These are phyloP conservation scores for Bjerkandera adusta DNA, from an alignment of 1,284 basidiomycete species.

Conservation along the genomic window DNA sequence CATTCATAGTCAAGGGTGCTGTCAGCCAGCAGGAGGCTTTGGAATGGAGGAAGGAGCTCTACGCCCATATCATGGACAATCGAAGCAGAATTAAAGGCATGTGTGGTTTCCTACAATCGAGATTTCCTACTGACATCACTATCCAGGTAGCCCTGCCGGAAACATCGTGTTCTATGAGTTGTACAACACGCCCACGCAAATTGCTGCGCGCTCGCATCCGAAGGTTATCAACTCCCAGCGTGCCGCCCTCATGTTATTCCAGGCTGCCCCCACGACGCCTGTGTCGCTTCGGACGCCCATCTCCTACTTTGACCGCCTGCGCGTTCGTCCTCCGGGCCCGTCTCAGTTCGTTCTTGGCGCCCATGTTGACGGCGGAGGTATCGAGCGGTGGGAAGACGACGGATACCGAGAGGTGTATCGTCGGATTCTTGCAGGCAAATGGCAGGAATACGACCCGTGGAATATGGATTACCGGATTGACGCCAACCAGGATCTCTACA, in stretches of 20 bases:
- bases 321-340: constrained; percentile 75
- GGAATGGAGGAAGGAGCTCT: constrained; percentile 57
- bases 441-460: constrained; percentile 60
- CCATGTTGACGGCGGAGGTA: constrained; percentile 74
- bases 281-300: constrained; percentile 60
- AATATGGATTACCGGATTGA: constrained; percentile 48
- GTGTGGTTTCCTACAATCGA: constrained; percentile 2
- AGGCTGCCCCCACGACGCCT: constrained; percentile 35
- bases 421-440: constrained; percentile 50
- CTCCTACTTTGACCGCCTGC: constrained; percentile 74
- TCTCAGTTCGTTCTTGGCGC: constrained; percentile 59
- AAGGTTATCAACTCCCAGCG: constrained; percentile 49
- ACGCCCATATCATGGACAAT: constrained; percentile 56
- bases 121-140: neutral
- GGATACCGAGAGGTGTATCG: constrained; percentile 56
- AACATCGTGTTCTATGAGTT: constrained; percentile 75
- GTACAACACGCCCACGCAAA: constrained; percentile 65
- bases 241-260: constrained; percentile 65
- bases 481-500: constrained; percentile 58
- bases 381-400: constrained; percentile 80
- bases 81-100: constrained; percentile 46
- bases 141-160: constrained; percentile 59
- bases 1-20: constrained; percentile 59
- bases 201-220: constrained; percentile 53
- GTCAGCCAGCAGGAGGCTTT: constrained; percentile 59